A percentile compares a stretch with the other conserved stretches of the same genome.
Conservation (phyloP, 495 filamentous ascomycete species). For the Penicillium herquei region DNA sequence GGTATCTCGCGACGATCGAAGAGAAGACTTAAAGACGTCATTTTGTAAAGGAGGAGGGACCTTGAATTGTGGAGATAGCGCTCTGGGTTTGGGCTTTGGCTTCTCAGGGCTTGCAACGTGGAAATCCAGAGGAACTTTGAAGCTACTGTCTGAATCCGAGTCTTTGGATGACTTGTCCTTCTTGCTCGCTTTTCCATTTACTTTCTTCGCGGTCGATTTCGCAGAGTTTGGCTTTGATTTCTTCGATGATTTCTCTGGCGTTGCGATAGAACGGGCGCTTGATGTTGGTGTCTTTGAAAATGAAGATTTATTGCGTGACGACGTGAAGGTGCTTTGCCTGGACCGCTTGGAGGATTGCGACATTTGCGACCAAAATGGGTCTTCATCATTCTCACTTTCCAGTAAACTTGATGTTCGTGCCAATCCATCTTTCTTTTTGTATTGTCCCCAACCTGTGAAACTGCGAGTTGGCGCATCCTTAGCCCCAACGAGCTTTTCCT, state of each 20-base stretch:
- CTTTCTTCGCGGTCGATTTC: background rate
- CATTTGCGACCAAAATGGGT: conserved; percentile 7
- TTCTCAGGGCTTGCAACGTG: conserved; percentile 18
- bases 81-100: background rate
- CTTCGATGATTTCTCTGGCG: conserved; percentile 7
- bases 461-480: background rate
- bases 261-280: conserved; percentile 13
- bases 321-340: conserved; percentile 1
- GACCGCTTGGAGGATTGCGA: conserved; percentile 23
- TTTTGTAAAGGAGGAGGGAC: conserved; percentile 19
- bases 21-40: conserved; percentile 21
- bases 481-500: background rate
- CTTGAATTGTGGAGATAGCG: conserved; percentile 19
- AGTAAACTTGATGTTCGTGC: conserved; percentile 5
- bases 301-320: conserved; percentile 13
- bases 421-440: background rate
- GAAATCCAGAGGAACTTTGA: conserved; percentile 30
- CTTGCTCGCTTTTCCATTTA: conserved; percentile 1
- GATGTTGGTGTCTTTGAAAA: conserved; percentile 13
- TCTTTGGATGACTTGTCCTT: conserved; percentile 2
- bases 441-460: background rate
- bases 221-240: background rate
- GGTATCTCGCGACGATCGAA: conserved; percentile 12
- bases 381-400: conserved; percentile 16
- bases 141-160: conserved; percentile 15